Evolutionary conservation across 805 yeast species (phyloP).

Genomic region (Pichia pseudocactophila): DNA sequence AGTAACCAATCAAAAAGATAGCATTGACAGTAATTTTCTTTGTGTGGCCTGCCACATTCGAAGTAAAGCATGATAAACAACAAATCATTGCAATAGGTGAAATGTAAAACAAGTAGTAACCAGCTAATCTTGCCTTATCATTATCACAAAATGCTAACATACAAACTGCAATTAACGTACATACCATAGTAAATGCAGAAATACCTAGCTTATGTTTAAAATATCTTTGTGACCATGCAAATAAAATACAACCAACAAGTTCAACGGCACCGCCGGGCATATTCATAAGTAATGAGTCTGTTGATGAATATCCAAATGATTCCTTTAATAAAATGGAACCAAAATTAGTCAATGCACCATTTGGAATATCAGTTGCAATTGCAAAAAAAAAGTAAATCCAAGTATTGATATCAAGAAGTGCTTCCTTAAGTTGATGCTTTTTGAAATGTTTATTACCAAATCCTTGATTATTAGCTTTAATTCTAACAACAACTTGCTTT

Average conservation of each 20-base stretch:
- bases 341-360: slow-evolving; percentile 25
- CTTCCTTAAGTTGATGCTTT: slow-evolving; percentile 35
- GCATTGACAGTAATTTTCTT: slow-evolving; percentile 43
- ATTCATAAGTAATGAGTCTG: slow-evolving; percentile 9
- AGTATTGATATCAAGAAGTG: slow-evolving; percentile 33
- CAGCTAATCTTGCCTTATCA: slow-evolving; percentile 5
- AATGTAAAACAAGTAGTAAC: slow-evolving; percentile 7
- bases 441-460: slow-evolving; percentile 30
- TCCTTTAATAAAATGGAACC: slow-evolving; percentile 20
- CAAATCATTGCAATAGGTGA: slow-evolving; percentile 15
- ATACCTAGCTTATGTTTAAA: too few species aligned
- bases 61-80: slow-evolving; percentile 14
- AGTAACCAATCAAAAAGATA: slow-evolving; percentile 41
- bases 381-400: slow-evolving; percentile 17
- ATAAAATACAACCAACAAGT: slow-evolving; percentile 1
- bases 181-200: too few species aligned
- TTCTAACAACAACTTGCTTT: slow-evolving; percentile 19
- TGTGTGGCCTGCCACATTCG: slow-evolving; percentile 57
- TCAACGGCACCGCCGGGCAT: slow-evolving; percentile 17
- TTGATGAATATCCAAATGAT: slow-evolving; percentile 14
- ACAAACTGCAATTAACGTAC: not conserved
- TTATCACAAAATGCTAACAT: slow-evolving; percentile 3
- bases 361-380: slow-evolving; percentile 23
- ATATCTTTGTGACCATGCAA: not conserved
- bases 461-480: slow-evolving; percentile 35